Percentiles rank a stretch among this genome's conserved stretches.
These are phyloP conservation scores for Lactarius psammicola DNA, from an alignment of 768 basidiomycete species.

Conservation along the genomic window DNA sequence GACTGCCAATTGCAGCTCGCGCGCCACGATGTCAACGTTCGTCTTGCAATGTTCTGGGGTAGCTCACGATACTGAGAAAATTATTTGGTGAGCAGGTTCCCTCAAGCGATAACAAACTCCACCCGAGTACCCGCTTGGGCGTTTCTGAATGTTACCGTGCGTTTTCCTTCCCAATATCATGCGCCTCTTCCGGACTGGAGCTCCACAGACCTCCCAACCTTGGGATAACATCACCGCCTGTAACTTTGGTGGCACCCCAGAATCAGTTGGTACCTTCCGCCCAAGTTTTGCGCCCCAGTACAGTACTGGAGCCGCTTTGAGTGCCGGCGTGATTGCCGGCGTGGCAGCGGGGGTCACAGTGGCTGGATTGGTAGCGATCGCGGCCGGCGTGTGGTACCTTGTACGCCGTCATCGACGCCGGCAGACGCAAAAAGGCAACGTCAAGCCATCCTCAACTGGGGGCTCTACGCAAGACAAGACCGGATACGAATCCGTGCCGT, in stretches of 20 bases:
- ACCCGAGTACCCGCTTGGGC: constrained; percentile 20
- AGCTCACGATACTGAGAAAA: neutral
- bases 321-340: neutral
- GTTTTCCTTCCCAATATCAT: neutral
- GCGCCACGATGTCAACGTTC: constrained; percentile 3
- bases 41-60: neutral
- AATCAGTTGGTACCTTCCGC: constrained; percentile 5
- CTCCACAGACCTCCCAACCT: neutral
- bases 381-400: neutral
- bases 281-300: constrained; percentile 10
- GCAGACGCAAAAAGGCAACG: neutral
- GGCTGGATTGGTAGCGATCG: neutral
- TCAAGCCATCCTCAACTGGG: neutral
- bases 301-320: neutral
- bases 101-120: neutral
- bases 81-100: neutral
- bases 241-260: constrained; percentile 1
- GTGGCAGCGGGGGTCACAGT: neutral
- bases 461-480: neutral
- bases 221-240: constrained; percentile 20
- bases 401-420: neutral
- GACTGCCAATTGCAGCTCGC: neutral
- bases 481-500: neutral
- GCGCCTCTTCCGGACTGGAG: neutral
- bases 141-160: constrained; percentile 13